Evolutionary conservation across 225 moss, liverwort and hornwort species (phyloP), one percentile per base, ranked within the genome.

Genomic region (Sphagnum contortum): DNA sequence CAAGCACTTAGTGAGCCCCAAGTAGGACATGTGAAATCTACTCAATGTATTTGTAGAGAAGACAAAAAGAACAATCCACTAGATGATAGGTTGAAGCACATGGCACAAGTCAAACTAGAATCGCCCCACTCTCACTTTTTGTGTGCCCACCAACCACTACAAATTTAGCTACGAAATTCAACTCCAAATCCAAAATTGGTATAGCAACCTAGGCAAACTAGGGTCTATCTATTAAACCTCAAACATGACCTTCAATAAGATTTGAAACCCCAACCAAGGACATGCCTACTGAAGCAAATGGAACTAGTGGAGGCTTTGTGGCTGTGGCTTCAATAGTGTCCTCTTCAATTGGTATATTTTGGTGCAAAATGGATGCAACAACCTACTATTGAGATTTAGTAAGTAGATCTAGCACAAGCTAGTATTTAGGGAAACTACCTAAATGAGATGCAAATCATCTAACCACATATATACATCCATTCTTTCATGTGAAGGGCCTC

Each of bases 161-260:
- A 12, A 93, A 98, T 71, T 98, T 91, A 49, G 93, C 93, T 52
- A 93, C 93, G 52, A 93, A 98, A 71, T 93, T 87, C 47, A 91
- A 72, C 74, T 98, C 91, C 61, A 76, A 87, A 78, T 98, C 98
- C 72, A 80, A 81, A 66, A 69, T 73, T 63, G 76, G 70, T 49
- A 81, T 77, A 44, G 77, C 65, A 57, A 80, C 77, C 85, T 83
- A 68, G 62, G 71, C 78, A 71, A 76, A 3, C 65, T 75, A 69
- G 63, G 76, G 63, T 80, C 81, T 77, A 57, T 58, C 71, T 52
- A 55, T 12, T 49, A 70, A 65, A 48, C 60, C 75, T 48, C 49
- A 68, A 44, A 64, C 72, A 6, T 64, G 72, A 57, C 47, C 58
- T 66, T 56, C 80, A 68, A 61, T 48, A n/a, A 57, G 50, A 48